Evolutionary conservation across 805 yeast genomes (phyloP).

Genomic region (Schwanniomyces pseudopolymorphus): DNA sequence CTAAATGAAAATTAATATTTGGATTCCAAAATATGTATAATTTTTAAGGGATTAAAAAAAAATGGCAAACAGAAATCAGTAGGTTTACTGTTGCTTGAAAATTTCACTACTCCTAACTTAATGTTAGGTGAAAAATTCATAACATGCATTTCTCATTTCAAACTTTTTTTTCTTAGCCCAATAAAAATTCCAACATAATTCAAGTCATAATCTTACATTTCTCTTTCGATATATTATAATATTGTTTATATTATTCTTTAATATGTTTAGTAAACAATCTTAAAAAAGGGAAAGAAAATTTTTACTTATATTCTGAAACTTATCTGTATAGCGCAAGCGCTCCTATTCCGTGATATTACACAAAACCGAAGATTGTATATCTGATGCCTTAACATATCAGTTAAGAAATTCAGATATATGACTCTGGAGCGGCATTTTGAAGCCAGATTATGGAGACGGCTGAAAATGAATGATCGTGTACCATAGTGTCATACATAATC

Average conservation of each 20-base stretch:
- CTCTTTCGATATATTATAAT: constrained; percentile 3
- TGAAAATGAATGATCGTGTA: too few relatives aligned
- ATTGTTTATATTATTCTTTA: constrained; percentile 1
- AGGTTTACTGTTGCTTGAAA: background rate
- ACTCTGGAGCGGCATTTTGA: background rate
- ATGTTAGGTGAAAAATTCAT: background rate
- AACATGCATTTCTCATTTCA: background rate
- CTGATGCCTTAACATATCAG: background rate
- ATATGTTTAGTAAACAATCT: background rate
- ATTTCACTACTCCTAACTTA: background rate
- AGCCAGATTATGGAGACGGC: too few relatives aligned
- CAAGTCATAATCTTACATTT: constrained; percentile 2
- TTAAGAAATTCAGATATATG: background rate
- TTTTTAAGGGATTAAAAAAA: background rate
- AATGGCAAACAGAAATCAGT: background rate
- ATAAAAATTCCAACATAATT: background rate
- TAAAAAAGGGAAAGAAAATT: constrained; percentile 1
- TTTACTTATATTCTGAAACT: background rate
- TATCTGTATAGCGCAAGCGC: constrained; percentile 2
- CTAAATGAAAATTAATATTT: constrained; percentile 1
- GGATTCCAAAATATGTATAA: background rate
- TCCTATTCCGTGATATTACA: background rate
- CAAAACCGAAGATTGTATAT: background rate
- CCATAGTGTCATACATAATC: background rate
- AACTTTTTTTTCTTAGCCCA: background rate